Base-by-base conservation (phyloP, 2,329 filamentous ascomycete genomes). In the Pleurostoma richardsiae region DNA sequence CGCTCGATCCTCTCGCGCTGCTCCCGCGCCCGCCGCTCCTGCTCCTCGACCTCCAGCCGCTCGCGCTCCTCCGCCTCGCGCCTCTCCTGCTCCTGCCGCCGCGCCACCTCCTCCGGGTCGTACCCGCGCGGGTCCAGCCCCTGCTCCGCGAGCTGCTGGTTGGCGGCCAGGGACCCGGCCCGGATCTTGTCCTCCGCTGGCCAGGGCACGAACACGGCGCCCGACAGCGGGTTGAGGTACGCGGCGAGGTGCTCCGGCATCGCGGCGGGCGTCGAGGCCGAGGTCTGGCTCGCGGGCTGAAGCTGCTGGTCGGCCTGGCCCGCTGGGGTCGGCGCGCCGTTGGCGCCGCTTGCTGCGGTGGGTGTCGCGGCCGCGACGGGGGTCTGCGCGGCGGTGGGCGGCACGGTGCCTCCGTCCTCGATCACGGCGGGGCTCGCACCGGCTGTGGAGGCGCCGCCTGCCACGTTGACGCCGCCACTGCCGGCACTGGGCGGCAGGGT, bases 131-230 rank as follows among this genome's bases (percentile, higher is more conserved):
- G 82, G 59, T 87, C 80, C 53, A 80, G 74, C 6, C 83, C 84
- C 45, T 73, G 67, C 56, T 86, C 82, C 4, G 77, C 54, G 51
- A 89, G 73, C 28, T 73, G 67, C 57, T 90, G 83, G 40, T 81
- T 77, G 6, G 73, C 70, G 0, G 82, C 84, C 39, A 95, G 71
- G 2, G 83, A 82, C 33, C 89, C 88, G 11, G 71, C 69, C 30
- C 81, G 77, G 52, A 94, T 88, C 49, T 82, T 77, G 30, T 85
- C 80, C 52, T 88, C 82, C 29, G 72, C 73, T 1, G 88, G 88
- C 88, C 88, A 95, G 1, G 89, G 88, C 41, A 82, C 76, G 68
- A 90, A 95, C n/a, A 71, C 59, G 36, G 76, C 70, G 7, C 77
- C 74, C 6, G 74, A 73, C 19, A 76, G 64, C 0, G 80, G 77